Evolutionary conservation across 257 asterid genomes (phyloP).

Genomic region (Salvia hispanica): DNA sequence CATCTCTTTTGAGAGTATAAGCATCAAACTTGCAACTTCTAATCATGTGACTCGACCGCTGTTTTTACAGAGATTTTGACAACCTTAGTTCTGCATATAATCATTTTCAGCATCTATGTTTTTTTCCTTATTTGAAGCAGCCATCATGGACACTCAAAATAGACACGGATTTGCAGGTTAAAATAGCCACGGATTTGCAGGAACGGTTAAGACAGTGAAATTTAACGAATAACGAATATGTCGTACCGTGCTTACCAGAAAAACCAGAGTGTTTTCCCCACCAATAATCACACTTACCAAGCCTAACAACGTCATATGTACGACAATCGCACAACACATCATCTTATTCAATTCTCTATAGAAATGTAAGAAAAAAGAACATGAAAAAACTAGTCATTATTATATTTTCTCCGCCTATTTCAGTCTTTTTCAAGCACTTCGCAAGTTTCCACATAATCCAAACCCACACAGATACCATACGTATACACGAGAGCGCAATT

Average conservation of each 20-base stretch:
- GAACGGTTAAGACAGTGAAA: background rate
- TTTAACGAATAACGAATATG: background rate
- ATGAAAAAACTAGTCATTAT: background rate
- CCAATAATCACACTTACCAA: background rate
- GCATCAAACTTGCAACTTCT: background rate
- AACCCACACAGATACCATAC: background rate
- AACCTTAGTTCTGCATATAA: background rate
- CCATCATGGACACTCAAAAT: constrained; percentile 14
- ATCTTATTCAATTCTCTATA: constrained; percentile 1
- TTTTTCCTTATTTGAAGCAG: constrained; percentile 4
- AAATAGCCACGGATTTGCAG: constrained; percentile 10
- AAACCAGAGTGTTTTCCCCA: background rate
- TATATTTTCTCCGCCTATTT: background rate
- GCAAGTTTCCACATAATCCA: background rate
- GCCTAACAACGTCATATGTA: background rate
- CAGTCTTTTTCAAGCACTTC: background rate
- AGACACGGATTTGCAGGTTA: constrained; percentile 8
- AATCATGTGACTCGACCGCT: background rate
- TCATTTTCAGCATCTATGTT: background rate
- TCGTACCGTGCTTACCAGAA: background rate
- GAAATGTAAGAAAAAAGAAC: background rate
- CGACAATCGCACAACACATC: background rate
- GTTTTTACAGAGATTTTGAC: background rate
- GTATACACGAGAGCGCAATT: constrained; percentile 7
- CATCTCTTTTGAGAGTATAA: background rate